phyloP scores from a whole-genome alignment of 768 basidiomycete genomes.

The Russula compacta region DNA sequence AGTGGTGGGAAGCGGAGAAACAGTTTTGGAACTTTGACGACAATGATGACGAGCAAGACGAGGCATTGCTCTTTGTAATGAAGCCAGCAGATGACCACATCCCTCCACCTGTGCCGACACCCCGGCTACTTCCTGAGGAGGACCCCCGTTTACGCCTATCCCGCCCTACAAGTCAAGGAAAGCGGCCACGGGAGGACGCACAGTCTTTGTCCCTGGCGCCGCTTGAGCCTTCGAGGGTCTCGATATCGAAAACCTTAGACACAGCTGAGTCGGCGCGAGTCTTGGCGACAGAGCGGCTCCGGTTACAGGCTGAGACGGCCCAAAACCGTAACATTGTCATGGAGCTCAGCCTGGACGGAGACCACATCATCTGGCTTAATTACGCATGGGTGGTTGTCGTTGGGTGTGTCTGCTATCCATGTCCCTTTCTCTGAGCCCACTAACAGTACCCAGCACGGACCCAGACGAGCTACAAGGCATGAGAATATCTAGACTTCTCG shows the following conservation, averaged over 20 bases:
- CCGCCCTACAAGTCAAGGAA: conserved; percentile 41
- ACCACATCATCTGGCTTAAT: conserved; percentile 93
- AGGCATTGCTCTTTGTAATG: conserved; percentile 87
- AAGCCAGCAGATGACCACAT: conserved; percentile 67
- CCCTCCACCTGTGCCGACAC: conserved; percentile 32
- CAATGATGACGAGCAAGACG: conserved; percentile 81
- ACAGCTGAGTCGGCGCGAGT: conserved; percentile 69
- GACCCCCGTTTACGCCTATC: conserved; percentile 41
- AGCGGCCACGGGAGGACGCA: conserved; percentile 45
- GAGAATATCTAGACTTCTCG: conserved; percentile 74
- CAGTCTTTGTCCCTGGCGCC: conserved; percentile 20
- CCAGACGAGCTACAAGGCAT: conserved; percentile 69
- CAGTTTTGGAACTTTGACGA: conserved; percentile 99
- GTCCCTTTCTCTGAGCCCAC: conserved; percentile 7
- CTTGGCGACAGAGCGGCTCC: conserved; percentile 81
- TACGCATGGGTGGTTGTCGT: conserved; percentile 91
- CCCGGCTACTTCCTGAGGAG: conserved; percentile 42
- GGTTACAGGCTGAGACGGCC: conserved; percentile 86
- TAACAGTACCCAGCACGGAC: conserved; percentile 50
- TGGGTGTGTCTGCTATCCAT: conserved; percentile 45
- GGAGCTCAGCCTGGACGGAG: conserved; percentile 89
- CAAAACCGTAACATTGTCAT: conserved; percentile 94
- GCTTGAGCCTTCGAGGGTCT: conserved; percentile 20
- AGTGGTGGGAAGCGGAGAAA: conserved; percentile 99
- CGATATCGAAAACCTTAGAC: conserved; percentile 42